Conservation (phyloP, 768 basidiomycete species). For the Paxillus involutus region DNA sequence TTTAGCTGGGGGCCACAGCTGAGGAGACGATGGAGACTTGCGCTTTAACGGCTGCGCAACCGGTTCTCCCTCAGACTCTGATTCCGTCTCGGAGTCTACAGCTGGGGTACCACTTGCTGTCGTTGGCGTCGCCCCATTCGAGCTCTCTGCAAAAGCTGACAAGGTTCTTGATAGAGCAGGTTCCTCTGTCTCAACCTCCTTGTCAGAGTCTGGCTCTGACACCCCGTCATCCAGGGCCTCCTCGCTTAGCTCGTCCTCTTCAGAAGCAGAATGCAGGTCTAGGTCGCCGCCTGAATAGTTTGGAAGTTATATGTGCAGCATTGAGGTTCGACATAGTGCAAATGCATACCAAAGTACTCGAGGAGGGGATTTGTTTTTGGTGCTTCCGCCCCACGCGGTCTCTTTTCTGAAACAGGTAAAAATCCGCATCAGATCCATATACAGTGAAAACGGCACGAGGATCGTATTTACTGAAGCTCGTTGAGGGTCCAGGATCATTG, state of each 20-base stretch:
- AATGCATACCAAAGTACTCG: conserved; percentile 47
- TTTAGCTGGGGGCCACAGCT: conserved; percentile 12
- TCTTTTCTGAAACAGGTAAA: background rate
- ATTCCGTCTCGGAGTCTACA: conserved; percentile 32
- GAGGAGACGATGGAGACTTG: conserved; percentile 21
- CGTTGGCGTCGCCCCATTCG: conserved; percentile 2
- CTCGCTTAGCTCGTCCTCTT: conserved; percentile 36
- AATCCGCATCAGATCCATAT: background rate
- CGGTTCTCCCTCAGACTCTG: conserved; percentile 28
- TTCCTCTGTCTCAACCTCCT: conserved; percentile 24
- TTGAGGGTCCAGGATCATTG: conserved; percentile 3
- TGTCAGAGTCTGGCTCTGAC: conserved; percentile 15
- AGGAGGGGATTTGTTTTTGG: conserved; percentile 41
- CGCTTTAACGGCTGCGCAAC: conserved; percentile 16
- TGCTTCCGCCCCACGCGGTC: background rate
- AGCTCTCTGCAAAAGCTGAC: conserved; percentile 5
- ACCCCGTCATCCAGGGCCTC: conserved; percentile 18
- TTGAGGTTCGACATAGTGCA: background rate
- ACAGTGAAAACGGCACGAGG: background rate
- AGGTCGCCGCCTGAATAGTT: conserved; percentile 37
- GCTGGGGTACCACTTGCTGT: background rate
- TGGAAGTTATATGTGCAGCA: background rate
- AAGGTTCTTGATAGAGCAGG: conserved; percentile 25
- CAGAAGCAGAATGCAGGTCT: conserved; percentile 53
- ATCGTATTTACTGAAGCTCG: conserved; percentile 10